phyloP scores from a whole-genome alignment of 257 asterid genomes.

The Salvia splendens region DNA sequence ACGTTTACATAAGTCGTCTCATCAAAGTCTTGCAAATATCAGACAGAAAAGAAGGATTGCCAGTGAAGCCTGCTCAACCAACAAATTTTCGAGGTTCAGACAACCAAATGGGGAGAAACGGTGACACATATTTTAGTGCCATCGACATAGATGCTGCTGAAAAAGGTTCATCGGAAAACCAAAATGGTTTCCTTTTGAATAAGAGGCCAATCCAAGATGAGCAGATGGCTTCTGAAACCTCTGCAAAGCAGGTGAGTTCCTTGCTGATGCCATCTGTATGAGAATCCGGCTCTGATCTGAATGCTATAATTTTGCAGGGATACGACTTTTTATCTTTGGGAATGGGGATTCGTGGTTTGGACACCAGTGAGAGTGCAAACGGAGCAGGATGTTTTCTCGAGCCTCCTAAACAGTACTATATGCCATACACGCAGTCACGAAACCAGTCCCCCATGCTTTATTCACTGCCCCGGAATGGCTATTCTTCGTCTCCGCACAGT shows the following conservation, averaged over 20 bases:
- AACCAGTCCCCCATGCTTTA: constrained; percentile 39
- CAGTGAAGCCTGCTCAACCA: constrained; percentile 30
- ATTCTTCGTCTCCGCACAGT: constrained; percentile 43
- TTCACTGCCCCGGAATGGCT: constrained; percentile 46
- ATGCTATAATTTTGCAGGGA: constrained; percentile 42
- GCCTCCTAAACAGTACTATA: constrained; percentile 30
- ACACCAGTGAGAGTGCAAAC: constrained; percentile 30
- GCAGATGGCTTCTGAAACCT: constrained; percentile 47
- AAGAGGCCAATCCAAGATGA: constrained; percentile 58
- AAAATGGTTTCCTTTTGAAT: constrained; percentile 52
- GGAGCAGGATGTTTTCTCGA: constrained; percentile 34
- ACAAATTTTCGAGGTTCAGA: constrained; percentile 31
- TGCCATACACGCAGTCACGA: constrained; percentile 33
- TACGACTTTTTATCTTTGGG: constrained; percentile 50
- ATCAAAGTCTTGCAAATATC: constrained; percentile 52
- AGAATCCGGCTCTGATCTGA: constrained; percentile 16
- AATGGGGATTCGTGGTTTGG: constrained; percentile 35
- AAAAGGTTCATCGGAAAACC: constrained; percentile 45
- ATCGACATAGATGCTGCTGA: constrained; percentile 28
- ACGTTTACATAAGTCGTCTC: constrained; percentile 61
- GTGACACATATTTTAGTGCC: constrained; percentile 29
- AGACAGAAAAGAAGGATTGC: constrained; percentile 33
- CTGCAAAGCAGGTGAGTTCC: constrained; percentile 53
- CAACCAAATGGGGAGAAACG: constrained; percentile 32
- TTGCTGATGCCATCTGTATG: not conserved